These are phyloP conservation scores for Kwoniella shandongensis DNA, from an alignment of 768 basidiomycete species.

Conservation along the genomic window DNA sequence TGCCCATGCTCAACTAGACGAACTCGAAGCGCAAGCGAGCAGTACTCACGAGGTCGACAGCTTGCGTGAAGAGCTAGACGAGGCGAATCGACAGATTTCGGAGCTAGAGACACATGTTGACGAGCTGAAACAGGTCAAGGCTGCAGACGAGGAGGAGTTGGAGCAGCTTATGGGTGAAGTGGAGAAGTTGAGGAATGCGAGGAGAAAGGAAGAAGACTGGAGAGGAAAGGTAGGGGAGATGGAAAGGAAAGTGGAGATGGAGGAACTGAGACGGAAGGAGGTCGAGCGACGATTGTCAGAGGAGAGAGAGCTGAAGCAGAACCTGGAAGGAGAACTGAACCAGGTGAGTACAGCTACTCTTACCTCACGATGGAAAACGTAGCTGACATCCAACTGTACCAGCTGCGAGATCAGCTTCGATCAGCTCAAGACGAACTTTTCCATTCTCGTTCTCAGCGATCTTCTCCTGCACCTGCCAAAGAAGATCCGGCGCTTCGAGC, in stretches of 20 bases:
- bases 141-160: slow-evolving; percentile 57
- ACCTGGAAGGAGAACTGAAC: slow-evolving; percentile 57
- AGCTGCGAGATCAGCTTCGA: neutral
- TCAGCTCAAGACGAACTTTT: slow-evolving; percentile 2
- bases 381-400: neutral
- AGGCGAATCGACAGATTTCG: slow-evolving; percentile 20
- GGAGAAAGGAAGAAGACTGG: slow-evolving; percentile 61
- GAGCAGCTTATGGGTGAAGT: slow-evolving; percentile 44
- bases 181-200: slow-evolving; percentile 58
- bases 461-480: neutral
- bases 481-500: neutral
- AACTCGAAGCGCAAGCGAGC: neutral
- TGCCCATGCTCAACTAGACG: slow-evolving; percentile 10
- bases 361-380: neutral
- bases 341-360: slow-evolving; percentile 25
- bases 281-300: slow-evolving; percentile 56
- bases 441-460: neutral
- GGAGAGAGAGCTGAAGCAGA: slow-evolving; percentile 57
- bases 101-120: slow-evolving; percentile 49
- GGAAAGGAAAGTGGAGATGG: slow-evolving; percentile 27
- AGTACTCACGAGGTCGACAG: neutral
- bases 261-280: slow-evolving; percentile 50
- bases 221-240: slow-evolving; percentile 59
- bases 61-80: neutral
- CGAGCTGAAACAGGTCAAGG: slow-evolving; percentile 51